These are phyloP conservation scores for Phaeotremella skinneri DNA, from an alignment of 768 basidiomycete species.

Conservation along the genomic window DNA sequence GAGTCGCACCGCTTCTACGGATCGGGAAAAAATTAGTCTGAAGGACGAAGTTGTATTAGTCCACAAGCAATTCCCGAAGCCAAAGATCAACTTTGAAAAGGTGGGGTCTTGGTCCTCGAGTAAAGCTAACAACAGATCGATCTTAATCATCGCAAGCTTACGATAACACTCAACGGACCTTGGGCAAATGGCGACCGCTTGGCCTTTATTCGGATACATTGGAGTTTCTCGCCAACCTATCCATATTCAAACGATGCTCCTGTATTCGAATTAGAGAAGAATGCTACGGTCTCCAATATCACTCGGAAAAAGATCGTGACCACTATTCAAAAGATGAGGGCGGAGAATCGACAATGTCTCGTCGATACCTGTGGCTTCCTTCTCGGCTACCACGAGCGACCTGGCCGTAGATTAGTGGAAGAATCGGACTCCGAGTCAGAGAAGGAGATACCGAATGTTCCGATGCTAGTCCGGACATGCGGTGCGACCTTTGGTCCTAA, in stretches of 20 bases:
- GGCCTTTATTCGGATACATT: constrained; percentile 76
- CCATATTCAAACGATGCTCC: constrained; percentile 57
- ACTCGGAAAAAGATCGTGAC: constrained; percentile 75
- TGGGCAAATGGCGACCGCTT: constrained; percentile 84
- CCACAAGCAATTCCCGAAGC: constrained; percentile 34
- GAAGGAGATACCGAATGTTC: constrained; percentile 56
- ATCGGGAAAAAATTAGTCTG: constrained; percentile 25
- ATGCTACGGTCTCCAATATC: constrained; percentile 71
- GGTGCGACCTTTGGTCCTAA: constrained; percentile 87
- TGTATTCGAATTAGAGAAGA: constrained; percentile 77
- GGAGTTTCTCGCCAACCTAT: constrained; percentile 83
- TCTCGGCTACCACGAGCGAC: constrained; percentile 57
- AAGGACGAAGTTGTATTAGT: constrained; percentile 40
- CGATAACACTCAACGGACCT: constrained; percentile 80
- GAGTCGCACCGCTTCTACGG: constrained; percentile 23
- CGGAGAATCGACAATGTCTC: constrained; percentile 74
- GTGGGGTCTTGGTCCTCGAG: constrained; percentile 49
- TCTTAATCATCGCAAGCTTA: constrained; percentile 64
- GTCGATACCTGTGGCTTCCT: constrained; percentile 80
- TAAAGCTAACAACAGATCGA: constrained; percentile 49
- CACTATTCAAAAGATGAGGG: constrained; percentile 68
- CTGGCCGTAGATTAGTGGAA: constrained; percentile 52
- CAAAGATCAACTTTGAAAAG: constrained; percentile 69
- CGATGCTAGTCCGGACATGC: constrained; percentile 73
- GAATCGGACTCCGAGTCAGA: constrained; percentile 50